phyloP scores from a whole-genome alignment of 768 basidiomycete genomes.

The Suillus subalutaceus region DNA sequence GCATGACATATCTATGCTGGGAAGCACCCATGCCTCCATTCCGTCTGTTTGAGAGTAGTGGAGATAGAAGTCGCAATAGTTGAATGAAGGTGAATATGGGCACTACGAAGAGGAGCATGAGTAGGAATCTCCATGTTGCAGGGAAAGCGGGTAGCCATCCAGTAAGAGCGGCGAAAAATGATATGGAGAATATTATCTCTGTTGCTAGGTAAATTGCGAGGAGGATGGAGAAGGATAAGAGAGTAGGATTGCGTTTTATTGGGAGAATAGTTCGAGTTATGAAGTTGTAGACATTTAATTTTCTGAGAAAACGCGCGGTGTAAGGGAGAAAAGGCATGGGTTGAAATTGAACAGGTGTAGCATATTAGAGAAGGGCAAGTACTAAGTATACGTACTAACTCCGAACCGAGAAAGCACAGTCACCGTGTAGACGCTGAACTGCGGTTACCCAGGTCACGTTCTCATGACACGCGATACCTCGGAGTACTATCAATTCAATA shows the following conservation, averaged over 20 bases:
- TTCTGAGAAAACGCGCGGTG: background rate
- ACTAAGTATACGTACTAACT: too few relatives aligned
- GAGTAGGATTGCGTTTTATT: constrained; percentile 1
- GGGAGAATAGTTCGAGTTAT: background rate
- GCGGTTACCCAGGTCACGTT: too few relatives aligned
- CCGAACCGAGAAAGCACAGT: too few relatives aligned
- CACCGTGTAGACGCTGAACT: too few relatives aligned
- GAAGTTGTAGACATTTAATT: background rate
- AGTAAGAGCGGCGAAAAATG: background rate
- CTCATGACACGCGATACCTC: too few relatives aligned
- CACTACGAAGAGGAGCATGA: constrained; percentile 9
- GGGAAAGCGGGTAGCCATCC: constrained; percentile 16
- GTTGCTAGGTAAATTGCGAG: constrained; percentile 1
- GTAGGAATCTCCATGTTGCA: constrained; percentile 9
- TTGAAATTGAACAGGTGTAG: background rate
- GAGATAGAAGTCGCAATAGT: constrained; percentile 1
- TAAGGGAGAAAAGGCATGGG: background rate
- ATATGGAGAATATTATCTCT: background rate
- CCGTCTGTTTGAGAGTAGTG: background rate
- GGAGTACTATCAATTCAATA: too few relatives aligned
- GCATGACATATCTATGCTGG: constrained; percentile 1
- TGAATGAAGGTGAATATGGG: constrained; percentile 12
- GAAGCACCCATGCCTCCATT: background rate
- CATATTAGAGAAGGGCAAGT: background rate
- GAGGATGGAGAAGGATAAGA: constrained; percentile 8